These are phyloP conservation scores for Mikania micrantha DNA, from an alignment of 129 eudicot species.

Conservation along the genomic window DNA sequence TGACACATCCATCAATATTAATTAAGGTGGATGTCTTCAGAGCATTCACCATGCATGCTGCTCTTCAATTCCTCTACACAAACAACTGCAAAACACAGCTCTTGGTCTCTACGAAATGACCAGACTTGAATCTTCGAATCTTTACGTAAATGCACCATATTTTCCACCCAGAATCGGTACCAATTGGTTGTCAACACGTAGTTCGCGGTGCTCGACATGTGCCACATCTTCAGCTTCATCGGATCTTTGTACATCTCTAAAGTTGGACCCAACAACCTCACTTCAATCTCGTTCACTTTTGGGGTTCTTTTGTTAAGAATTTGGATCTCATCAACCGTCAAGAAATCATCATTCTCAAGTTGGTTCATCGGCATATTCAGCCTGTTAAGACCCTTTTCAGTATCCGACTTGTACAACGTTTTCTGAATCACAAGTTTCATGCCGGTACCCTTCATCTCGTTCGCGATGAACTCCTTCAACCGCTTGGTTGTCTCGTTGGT, in stretches of 20 bases:
- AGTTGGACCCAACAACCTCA: conserved; percentile 15
- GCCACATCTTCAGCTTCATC: conserved; percentile 10
- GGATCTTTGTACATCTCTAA: neutral
- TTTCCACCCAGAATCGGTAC: neutral
- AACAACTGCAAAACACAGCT: conserved; percentile 3
- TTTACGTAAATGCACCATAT: neutral
- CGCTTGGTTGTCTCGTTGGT: neutral
- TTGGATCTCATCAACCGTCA: neutral
- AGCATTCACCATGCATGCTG: too few species aligned
- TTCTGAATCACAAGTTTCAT: conserved; percentile 23
- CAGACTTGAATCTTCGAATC: conserved; percentile 5
- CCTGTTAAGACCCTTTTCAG: neutral
- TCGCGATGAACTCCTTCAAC: neutral
- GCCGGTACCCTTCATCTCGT: conserved; percentile 1
- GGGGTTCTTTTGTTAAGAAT: neutral
- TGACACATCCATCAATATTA: too few species aligned
- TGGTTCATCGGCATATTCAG: conserved; percentile 14
- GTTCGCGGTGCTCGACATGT: neutral
- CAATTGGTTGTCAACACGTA: conserved; percentile 14
- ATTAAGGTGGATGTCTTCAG: too few species aligned
- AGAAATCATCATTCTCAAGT: neutral
- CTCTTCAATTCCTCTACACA: too few species aligned
- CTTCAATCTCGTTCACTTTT: neutral
- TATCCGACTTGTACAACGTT: neutral
- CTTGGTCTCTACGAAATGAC: conserved; percentile 7